Conservation (phyloP, 495 filamentous ascomycete genomes). For the Bathelium albidoporum region DNA sequence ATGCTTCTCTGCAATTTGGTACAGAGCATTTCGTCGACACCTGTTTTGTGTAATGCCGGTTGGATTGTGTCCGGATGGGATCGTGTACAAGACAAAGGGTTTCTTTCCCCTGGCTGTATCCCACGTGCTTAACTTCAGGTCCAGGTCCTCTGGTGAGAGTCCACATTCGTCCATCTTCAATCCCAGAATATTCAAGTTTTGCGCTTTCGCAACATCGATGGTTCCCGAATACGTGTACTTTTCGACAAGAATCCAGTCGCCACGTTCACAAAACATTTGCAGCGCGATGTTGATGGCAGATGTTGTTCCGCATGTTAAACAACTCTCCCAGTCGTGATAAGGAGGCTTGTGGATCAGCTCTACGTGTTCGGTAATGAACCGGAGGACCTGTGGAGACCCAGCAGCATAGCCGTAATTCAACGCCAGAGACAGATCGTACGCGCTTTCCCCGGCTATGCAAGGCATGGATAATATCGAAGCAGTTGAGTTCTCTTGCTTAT, state of each 20-base stretch:
- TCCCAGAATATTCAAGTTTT: slow-evolving; percentile 17
- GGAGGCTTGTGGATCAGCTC: slow-evolving; percentile 25
- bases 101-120: slow-evolving; percentile 14
- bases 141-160: slow-evolving; percentile 12
- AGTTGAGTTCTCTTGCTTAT: background rate
- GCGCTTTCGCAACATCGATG: background rate
- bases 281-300: slow-evolving; percentile 23
- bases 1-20: slow-evolving; percentile 59
- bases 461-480: background rate
- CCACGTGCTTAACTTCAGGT: slow-evolving; percentile 15
- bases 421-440: slow-evolving; percentile 14
- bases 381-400: slow-evolving; percentile 15
- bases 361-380: slow-evolving; percentile 22
- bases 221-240: slow-evolving; percentile 20
- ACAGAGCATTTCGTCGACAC: slow-evolving; percentile 53
- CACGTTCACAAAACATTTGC: slow-evolving; percentile 21
- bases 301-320: slow-evolving; percentile 21
- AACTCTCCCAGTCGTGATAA: slow-evolving; percentile 22
- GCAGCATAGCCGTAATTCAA: slow-evolving; percentile 16
- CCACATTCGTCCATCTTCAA: slow-evolving; percentile 13
- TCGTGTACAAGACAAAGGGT: slow-evolving; percentile 27
- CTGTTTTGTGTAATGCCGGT: slow-evolving; percentile 64
- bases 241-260: slow-evolving; percentile 19
- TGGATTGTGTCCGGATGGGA: slow-evolving; percentile 73
- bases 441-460: background rate